Conservation (phyloP, 2,329 filamentous ascomycete species). For the Ophiostoma australiae region DNA sequence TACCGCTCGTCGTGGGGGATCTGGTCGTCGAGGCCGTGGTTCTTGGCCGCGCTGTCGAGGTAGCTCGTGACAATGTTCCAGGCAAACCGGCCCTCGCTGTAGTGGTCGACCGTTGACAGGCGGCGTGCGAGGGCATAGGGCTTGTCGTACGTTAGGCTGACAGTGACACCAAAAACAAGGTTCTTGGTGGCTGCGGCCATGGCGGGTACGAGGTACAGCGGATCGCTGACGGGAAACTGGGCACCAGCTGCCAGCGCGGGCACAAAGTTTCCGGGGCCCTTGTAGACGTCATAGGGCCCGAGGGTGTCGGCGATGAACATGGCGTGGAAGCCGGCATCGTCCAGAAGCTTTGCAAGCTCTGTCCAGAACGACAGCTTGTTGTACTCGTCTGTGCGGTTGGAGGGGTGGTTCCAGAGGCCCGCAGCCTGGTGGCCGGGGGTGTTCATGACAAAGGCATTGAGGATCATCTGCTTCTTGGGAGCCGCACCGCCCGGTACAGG, state of each 20-base stretch:
- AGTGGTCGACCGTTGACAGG: constrained; percentile 24
- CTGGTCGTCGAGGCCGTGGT: constrained; percentile 23
- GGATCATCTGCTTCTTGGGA: constrained; percentile 36
- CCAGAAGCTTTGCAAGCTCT: constrained; percentile 24
- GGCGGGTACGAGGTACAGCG: constrained; percentile 17
- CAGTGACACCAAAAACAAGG: constrained; percentile 23
- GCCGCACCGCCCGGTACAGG: not conserved
- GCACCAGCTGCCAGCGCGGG: constrained; percentile 23
- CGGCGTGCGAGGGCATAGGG: constrained; percentile 22
- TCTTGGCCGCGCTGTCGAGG: constrained; percentile 25
- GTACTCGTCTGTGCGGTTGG: constrained; percentile 25
- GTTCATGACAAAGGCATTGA: constrained; percentile 41
- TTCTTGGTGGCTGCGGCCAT: constrained; percentile 24
- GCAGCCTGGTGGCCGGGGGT: constrained; percentile 25
- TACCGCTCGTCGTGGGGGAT: constrained; percentile 29
- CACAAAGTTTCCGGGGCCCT: constrained; percentile 23
- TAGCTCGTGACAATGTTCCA: constrained; percentile 31
- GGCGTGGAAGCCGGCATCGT: constrained; percentile 25
- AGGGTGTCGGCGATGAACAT: constrained; percentile 27
- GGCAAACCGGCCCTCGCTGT: constrained; percentile 19
- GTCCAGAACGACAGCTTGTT: constrained; percentile 24
- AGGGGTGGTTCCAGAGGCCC: constrained; percentile 26
- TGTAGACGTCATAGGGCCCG: constrained; percentile 26
- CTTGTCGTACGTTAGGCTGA: constrained; percentile 19
- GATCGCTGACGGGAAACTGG: constrained; percentile 26